A percentile compares a stretch with the other conserved stretches of the same genome.
phyloP scores from a whole-genome alignment of 2,329 filamentous ascomycete genomes.

The Talaromyces sp. region DNA sequence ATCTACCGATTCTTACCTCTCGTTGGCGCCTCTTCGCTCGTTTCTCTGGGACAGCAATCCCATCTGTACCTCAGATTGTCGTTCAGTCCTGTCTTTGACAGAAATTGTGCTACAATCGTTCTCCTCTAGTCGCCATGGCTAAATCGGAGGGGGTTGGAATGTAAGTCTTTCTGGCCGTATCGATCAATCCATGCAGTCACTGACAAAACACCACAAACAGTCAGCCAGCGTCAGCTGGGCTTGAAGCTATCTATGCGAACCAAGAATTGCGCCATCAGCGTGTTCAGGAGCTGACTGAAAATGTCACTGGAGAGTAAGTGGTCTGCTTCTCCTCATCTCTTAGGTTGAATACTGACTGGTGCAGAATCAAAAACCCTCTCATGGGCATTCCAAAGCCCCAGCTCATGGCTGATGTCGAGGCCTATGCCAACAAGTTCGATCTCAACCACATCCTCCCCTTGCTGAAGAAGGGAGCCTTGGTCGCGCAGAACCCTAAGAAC shows the following conservation, averaged over 20 bases:
- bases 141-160: background rate
- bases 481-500: conserved; percentile 50
- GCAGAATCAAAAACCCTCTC: conserved; percentile 31
- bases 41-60: background rate
- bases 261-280: conserved; percentile 24
- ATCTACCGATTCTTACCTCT: background rate
- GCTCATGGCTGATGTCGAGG: conserved; percentile 33
- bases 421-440: conserved; percentile 56
- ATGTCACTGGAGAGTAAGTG: conserved; percentile 36
- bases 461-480: conserved; percentile 45
- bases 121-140: conserved; percentile 2
- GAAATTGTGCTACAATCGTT: background rate
- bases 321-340: background rate
- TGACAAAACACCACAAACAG: background rate
- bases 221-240: conserved; percentile 3
- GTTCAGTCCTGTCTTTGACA: background rate
- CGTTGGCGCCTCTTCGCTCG: background rate
- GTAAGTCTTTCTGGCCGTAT: conserved; percentile 1
- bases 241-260: conserved; percentile 21
- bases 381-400: conserved; percentile 32
- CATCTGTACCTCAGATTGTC: conserved; percentile 4
- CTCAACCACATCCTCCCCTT: conserved; percentile 56
- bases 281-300: conserved; percentile 31
- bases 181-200: background rate
- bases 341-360: background rate